These are phyloP conservation scores for Stephania yunnanensis DNA, from an alignment of 164 flowering plant genomes.

Conservation along the genomic window DNA sequence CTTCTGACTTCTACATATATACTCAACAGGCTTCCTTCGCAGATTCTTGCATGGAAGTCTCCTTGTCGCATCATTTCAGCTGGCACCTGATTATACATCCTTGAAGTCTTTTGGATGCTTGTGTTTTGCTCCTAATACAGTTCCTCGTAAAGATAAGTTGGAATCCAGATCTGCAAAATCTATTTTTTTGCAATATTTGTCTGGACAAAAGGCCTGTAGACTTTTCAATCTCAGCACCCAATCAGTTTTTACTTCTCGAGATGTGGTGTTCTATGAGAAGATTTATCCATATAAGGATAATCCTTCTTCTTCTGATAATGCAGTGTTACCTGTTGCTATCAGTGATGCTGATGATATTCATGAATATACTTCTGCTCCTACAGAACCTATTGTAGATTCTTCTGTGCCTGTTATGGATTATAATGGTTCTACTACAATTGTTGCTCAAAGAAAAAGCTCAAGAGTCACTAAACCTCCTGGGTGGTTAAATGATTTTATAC, in stretches of 20 bases:
- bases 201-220: constrained; percentile 4
- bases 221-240: neutral
- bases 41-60: no score
- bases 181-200: neutral
- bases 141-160: neutral
- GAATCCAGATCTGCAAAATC: neutral
- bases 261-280: neutral
- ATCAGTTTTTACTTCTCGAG: neutral
- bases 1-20: neutral
- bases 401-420: neutral
- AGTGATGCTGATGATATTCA: neutral
- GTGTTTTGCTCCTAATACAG: neutral
- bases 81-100: neutral
- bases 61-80: no score
- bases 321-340: neutral
- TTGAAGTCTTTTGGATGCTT: neutral
- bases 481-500: neutral
- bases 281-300: neutral
- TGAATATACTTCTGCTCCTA: neutral
- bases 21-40: no score
- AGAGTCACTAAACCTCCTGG: neutral
- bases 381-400: neutral
- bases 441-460: neutral
- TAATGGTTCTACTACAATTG: neutral
- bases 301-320: neutral